A percentile compares a stretch with the other conserved stretches of the same genome.
phyloP scores from a whole-genome alignment of 2,329 filamentous ascomycete genomes.

The Botryotinia convoluta region DNA sequence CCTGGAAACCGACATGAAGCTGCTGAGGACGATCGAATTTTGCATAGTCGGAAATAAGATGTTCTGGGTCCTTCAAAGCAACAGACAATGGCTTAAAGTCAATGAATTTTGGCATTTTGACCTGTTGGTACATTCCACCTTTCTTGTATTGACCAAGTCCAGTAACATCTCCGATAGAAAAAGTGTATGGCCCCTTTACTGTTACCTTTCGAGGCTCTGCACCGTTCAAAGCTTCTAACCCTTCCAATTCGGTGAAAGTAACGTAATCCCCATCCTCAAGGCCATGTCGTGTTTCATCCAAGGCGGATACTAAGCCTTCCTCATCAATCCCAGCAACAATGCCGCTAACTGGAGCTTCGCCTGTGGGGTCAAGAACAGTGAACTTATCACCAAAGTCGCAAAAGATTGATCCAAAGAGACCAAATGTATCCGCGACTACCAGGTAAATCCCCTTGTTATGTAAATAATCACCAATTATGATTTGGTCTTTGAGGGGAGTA shows the following conservation, averaged over 20 bases:
- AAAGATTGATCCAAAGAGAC: constrained; percentile 93
- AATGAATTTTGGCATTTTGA: constrained; percentile 96
- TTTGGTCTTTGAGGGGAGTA: constrained; percentile 75
- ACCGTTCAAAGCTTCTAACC: constrained; percentile 84
- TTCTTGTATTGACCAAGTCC: constrained; percentile 82
- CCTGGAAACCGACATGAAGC: constrained; percentile 88
- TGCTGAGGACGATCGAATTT: constrained; percentile 95
- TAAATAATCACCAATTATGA: constrained; percentile 86
- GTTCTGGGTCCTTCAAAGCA: constrained; percentile 81
- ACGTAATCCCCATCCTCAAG: constrained; percentile 96
- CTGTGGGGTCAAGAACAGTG: constrained; percentile 82
- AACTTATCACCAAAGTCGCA: constrained; percentile 97
- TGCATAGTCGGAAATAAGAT: constrained; percentile 90
- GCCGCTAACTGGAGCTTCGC: constrained; percentile 81
- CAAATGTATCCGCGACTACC: constrained; percentile 83
- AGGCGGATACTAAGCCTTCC: constrained; percentile 83
- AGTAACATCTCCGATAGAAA: constrained; percentile 92
- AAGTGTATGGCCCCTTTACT: constrained; percentile 95
- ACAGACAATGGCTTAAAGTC: constrained; percentile 80
- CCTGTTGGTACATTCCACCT: constrained; percentile 88
- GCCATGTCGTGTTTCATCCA: constrained; percentile 93
- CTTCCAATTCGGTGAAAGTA: constrained; percentile 88
- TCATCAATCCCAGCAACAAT: constrained; percentile 90
- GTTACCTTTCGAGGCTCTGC: constrained; percentile 84
- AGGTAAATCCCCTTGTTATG: constrained; percentile 92